Evolutionary conservation across 2,329 filamentous ascomycete species (phyloP).

Genomic region (Biscogniauxia sp.): DNA sequence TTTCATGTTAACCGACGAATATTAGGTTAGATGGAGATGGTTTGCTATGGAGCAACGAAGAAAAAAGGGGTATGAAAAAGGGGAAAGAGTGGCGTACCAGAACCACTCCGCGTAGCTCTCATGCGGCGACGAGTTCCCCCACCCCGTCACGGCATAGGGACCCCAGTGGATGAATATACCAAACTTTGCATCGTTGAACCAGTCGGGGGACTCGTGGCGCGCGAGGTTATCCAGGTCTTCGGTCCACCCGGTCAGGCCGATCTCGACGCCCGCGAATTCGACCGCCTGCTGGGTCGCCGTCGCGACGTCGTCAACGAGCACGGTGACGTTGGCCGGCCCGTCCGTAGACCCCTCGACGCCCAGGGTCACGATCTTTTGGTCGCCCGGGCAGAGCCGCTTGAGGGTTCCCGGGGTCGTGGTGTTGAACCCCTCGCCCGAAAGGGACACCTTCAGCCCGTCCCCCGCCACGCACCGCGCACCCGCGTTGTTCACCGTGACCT

Average conservation of each 20-base stretch:
- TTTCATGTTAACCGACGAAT: no score
- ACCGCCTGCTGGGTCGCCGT: constrained; percentile 5
- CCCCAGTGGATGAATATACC: constrained; percentile 64
- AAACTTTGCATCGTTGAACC: constrained; percentile 55
- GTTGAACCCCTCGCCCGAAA: constrained; percentile 39
- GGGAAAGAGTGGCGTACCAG: constrained; percentile 41
- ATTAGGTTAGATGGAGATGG: no score
- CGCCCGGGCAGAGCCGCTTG: constrained; percentile 42
- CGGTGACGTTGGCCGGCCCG: constrained; percentile 21
- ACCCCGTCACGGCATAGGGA: constrained; percentile 53
- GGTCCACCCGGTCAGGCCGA: constrained; percentile 38
- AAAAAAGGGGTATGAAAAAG: neutral
- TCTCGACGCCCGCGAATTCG: constrained; percentile 16
- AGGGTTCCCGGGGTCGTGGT: constrained; percentile 40
- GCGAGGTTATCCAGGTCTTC: constrained; percentile 36
- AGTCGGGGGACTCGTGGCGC: constrained; percentile 44
- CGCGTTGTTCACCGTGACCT: constrained; percentile 29
- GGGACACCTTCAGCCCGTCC: constrained; percentile 29
- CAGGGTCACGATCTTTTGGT: constrained; percentile 40
- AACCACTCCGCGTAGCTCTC: constrained; percentile 46
- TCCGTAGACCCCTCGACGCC: constrained; percentile 34
- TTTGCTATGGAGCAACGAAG: no score
- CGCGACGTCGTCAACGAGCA: constrained; percentile 19
- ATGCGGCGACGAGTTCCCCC: constrained; percentile 44
- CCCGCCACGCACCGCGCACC: constrained; percentile 34